Evolutionary conservation across 2,329 filamentous ascomycete species (phyloP), one percentile per base, ranked within the genome.

Genomic region (Pseudogymnoascus sp.): DNA sequence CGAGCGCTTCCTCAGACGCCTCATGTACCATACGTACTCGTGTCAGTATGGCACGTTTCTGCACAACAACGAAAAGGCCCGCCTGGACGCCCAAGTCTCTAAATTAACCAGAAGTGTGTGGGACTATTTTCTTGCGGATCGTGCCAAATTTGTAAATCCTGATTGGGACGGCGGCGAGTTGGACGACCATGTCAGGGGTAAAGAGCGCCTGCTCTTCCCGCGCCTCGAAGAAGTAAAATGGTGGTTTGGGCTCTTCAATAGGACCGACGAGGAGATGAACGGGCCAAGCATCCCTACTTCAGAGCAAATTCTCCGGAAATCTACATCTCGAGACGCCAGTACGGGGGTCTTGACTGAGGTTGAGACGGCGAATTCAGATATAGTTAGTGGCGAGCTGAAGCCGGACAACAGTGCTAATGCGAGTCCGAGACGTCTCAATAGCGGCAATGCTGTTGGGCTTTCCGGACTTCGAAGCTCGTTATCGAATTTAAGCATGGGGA

Each of bases 1-100:
- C 67, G 94, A 97, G 72, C 86, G 93, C 4, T 97, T 99, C 73
- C 77, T 99, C 5, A 84, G 91, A 26, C 85, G 94, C 17, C 78
- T 99, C 2, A 79, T 97, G 1, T 99, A 97, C 71, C 94, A 99
- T 72, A 82, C 96, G 1, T 93, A 97, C 71, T 93, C 93, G 0
- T 96, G 92, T 67, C 94, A 99, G 72, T 99, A 97, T 66, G 94
- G 94, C 50, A 97, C 93, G 0, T 99, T 99, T 72, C 80, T 99
- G 4, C 96, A 90, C 75, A 97, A 99, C 75, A 95, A 85, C 61
- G 94, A 99, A 73, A 94, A 92, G 70, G 89, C 96, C 69, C 86
- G 94, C 3, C 78, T 84, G 13, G 88, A 94, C 44, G 82, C 84
- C 21, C 81, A 79, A 29, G 85, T 89, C 0, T 78, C 79, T 39